Conservation (phyloP, 1,284 basidiomycete genomes). For the Papiliotrema terrestris region DNA sequence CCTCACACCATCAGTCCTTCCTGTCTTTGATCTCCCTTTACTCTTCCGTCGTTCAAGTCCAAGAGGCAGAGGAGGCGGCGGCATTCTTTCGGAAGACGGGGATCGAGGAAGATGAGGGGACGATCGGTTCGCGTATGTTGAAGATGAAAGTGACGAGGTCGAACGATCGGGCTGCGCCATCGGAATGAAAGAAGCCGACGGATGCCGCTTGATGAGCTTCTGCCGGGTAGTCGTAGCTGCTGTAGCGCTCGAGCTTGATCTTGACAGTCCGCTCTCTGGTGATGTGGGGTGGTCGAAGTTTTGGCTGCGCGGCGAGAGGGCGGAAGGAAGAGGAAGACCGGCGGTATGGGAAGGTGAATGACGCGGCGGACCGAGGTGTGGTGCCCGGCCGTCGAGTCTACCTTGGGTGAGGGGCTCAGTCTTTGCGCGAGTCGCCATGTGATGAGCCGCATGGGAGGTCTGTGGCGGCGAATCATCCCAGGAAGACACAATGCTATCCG, state of each 20-base stretch:
- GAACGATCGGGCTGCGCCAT: background rate
- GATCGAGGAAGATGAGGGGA: constrained; percentile 1
- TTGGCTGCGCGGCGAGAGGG: background rate
- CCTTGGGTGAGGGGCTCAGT: too few species aligned
- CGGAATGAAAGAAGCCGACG: constrained; percentile 26
- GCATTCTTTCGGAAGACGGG: constrained; percentile 14
- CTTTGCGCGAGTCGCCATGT: background rate
- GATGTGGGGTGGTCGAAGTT: background rate
- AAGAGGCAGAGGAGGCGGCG: constrained; percentile 27
- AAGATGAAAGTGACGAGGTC: background rate
- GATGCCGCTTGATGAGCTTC: constrained; percentile 31
- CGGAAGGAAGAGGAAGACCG: background rate
- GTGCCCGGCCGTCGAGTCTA: background rate
- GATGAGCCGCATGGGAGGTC: background rate
- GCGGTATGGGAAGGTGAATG: background rate
- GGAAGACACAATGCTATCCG: constrained; percentile 6
- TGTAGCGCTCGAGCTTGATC: background rate
- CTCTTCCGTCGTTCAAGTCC: background rate
- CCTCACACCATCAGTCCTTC: constrained; percentile 7
- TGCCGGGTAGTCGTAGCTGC: background rate
- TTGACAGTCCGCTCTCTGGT: background rate
- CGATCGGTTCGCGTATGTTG: constrained; percentile 6
- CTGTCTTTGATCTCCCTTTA: background rate
- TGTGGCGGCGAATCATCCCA: constrained; percentile 19
- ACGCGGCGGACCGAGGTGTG: background rate